Conservation (phyloP, 139 green algal species). For the Closterium sp. region DNA sequence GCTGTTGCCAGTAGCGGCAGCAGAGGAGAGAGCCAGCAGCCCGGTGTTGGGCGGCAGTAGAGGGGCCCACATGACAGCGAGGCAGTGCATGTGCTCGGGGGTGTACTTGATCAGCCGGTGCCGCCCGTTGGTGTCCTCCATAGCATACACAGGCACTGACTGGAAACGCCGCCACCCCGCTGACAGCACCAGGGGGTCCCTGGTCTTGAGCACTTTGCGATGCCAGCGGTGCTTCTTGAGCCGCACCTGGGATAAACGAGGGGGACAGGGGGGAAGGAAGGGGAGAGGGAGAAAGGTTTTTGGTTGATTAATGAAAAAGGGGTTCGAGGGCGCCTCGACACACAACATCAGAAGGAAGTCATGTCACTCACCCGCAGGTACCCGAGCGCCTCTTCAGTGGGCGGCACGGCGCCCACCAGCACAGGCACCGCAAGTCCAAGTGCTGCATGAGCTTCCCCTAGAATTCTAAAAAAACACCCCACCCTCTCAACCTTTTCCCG, state of each 20-base stretch:
- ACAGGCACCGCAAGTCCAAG: constrained; percentile 47
- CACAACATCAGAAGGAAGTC: too few species aligned
- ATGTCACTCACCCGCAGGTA: constrained; percentile 79
- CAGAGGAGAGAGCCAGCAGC: constrained; percentile 54
- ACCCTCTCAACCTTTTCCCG: background rate
- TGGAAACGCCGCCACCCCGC: constrained; percentile 94
- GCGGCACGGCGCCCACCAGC: constrained; percentile 79
- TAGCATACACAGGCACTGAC: constrained; percentile 79
- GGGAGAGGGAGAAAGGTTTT: too few species aligned
- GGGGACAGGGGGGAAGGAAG: too few species aligned
- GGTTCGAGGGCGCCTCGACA: too few species aligned
- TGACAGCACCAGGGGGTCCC: constrained; percentile 90
- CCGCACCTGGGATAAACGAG: constrained; percentile 55
- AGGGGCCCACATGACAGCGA: constrained; percentile 70
- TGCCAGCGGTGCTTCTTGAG: constrained; percentile 78
- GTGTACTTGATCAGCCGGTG: constrained; percentile 95
- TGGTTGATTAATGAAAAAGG: too few species aligned
- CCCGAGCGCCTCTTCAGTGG: constrained; percentile 76
- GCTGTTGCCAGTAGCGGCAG: background rate
- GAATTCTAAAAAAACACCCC: background rate
- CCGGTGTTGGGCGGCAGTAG: constrained; percentile 84
- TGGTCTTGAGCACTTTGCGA: constrained; percentile 81
- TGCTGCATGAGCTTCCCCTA: background rate
- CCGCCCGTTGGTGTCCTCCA: constrained; percentile 83
- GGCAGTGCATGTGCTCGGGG: constrained; percentile 96